Base-by-base conservation (phyloP, 179 eudicot species). In the Spergularia azorica region DNA sequence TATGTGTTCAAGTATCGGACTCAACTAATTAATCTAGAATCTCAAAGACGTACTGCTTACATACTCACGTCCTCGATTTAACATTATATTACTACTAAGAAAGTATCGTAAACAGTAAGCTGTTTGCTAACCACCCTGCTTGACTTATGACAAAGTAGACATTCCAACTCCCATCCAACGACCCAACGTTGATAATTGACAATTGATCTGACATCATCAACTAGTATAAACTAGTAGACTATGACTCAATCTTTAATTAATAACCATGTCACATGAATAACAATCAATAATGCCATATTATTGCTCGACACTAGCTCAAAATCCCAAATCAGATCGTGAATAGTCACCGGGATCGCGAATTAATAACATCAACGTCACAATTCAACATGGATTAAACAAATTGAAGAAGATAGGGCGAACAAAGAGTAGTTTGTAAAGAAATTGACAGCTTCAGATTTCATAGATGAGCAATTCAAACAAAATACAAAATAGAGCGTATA, bases 61-160 rank as follows among this genome's bases (percentile, higher is more conserved):
- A 43, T 6, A 43, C 14, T 54, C 5, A 13, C 18, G 15, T 52
- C 2, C 15, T 57, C 16, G 64, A 59, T 39, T 59, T 63, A 72
- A 39, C 48, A 59, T 26, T 39, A 39, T 20, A 59, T 26, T 39
- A 58, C 7, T 14, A 5, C 26, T 38, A 41, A 18, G 11, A 41
- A 9, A 72, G 60, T 17, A 46, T 26, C 32, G 32, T 6, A 46
- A 74, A 62, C 3, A 21, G 63, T 11, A 36, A 74, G 17, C 7
- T 75, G 32, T 9, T 54, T 55, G 70, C 55, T 55, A 75, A 75
- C 63, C 39, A 20, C 64, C 18, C 9, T 67, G 17, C 51, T 46
- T 57, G 79, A 56, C 72, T 56, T 54, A 75, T 26, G 32, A 38
- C 59, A 71, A 58, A 21, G 48, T 52, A 67, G 59, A 75, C 17